Percentiles rank a stretch among this genome's conserved stretches.
Conservation (phyloP, 768 basidiomycete species). For the Rossbeevera mucosa region DNA sequence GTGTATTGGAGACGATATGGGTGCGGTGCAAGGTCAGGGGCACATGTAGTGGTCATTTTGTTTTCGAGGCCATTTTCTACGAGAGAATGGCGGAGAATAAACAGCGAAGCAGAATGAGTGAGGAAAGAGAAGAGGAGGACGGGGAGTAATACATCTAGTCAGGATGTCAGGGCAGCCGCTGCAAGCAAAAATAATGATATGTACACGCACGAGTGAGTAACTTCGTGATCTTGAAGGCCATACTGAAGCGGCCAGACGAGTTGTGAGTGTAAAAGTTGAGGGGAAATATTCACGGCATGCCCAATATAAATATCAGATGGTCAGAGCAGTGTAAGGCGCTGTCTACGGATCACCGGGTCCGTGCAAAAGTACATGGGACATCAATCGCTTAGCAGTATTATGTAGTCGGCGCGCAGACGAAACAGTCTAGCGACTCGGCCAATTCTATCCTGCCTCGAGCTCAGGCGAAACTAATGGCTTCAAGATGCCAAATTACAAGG, state of each 20-base stretch:
- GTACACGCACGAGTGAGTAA: not conserved
- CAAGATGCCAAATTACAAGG: too few relatives aligned
- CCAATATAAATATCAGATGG: not conserved
- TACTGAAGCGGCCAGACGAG: constrained; percentile 5
- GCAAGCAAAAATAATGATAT: not conserved
- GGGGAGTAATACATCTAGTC: constrained; percentile 15
- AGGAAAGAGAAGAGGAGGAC: constrained; percentile 19
- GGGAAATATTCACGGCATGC: constrained; percentile 1
- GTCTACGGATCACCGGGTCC: too few relatives aligned
- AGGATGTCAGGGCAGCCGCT: not conserved
- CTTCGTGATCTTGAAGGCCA: constrained; percentile 3
- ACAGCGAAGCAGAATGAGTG: constrained; percentile 3
- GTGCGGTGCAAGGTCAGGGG: constrained; percentile 7
- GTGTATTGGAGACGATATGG: constrained; percentile 42
- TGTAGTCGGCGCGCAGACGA: too few relatives aligned
- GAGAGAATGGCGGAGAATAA: constrained; percentile 14
- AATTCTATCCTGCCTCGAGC: too few relatives aligned
- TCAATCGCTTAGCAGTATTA: too few relatives aligned
- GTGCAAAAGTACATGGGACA: too few relatives aligned
- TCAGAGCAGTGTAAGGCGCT: too few relatives aligned
- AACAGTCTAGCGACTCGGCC: too few relatives aligned
- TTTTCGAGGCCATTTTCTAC: constrained; percentile 6
- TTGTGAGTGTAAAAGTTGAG: constrained; percentile 6
- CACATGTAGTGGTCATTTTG: constrained; percentile 33
- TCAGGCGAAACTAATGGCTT: too few relatives aligned